Evolutionary conservation across 164 flowering plant genomes (phyloP).

Genomic region (Saururus chinensis): DNA sequence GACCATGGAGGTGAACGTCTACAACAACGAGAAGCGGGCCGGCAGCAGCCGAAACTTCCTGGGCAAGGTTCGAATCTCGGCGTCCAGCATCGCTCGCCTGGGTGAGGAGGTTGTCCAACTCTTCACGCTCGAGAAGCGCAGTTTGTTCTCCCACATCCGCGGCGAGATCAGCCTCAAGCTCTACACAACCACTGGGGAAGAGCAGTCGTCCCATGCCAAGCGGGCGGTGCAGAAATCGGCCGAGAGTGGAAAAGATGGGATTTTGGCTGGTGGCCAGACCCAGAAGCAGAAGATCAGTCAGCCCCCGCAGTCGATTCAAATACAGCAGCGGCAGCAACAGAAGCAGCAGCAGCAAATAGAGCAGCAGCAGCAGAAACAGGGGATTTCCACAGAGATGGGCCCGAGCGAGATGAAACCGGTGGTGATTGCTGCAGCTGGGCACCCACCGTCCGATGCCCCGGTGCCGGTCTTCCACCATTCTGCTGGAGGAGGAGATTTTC

Average conservation of each 20-base stretch:
- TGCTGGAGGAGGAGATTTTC: conserved; percentile 30
- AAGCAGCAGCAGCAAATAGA: conserved; percentile 11
- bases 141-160: conserved; percentile 44
- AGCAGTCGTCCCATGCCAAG: not conserved
- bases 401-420: conserved; percentile 20
- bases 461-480: conserved; percentile 12
- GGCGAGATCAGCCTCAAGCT: conserved; percentile 75
- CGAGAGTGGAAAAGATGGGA: not conserved
- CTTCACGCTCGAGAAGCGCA: conserved; percentile 56
- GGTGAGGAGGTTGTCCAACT: conserved; percentile 59
- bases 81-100: conserved; percentile 42
- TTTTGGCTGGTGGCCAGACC: not conserved
- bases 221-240: not conserved
- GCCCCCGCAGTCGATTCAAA: not conserved
- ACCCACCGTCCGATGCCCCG: conserved; percentile 1
- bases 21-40: conserved; percentile 28
- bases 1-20: conserved; percentile 47
- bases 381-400: conserved; percentile 6
- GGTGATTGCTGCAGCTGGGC: too few relatives aligned
- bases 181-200: conserved; percentile 34
- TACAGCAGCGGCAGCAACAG: conserved; percentile 4
- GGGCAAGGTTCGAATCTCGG: conserved; percentile 57
- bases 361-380: conserved; percentile 11
- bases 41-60: conserved; percentile 29
- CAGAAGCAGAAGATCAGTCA: conserved; percentile 10